Evolutionary conservation across 805 yeast genomes (phyloP), one percentile per base, ranked within the genome.

Genomic region (Sugiyamaella chiloensis): DNA sequence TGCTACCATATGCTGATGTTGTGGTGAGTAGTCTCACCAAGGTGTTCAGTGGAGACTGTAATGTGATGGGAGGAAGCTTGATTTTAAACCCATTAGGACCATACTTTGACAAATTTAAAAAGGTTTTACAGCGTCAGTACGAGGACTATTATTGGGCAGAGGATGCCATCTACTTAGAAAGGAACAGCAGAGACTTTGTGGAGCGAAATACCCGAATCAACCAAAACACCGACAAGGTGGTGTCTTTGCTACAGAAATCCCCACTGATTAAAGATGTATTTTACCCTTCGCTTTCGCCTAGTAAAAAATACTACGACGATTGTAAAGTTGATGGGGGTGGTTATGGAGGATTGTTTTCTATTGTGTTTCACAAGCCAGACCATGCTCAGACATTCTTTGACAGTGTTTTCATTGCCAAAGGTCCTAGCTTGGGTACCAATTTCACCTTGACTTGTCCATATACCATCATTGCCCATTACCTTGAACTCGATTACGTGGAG

Each of bases 21-120:
- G 85, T 87, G 12, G 93, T 83, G 27, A 79, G 91, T 26, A 87
- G 96, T 6, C 72, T 93, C 52, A 90, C 97, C 8, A 93, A 93
- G 64, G 85, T 90, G 14, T 93, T 93, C 63, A 82, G 91, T 30
- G 97, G 98, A 20, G 96, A 88, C 63, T 84, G 96, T 26, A 89
- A 91, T 60, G 97, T 91, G 44, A 86, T 91, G 91, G 96, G 89
- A 0, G 99, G 99, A 2, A 81, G 91, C 9, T 65, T 90, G 52
- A 81, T 88, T 4, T 68, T 93, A 57, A 93, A 91, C 61, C 85
- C 90, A 4, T 59, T 71, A 4, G 75, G 90, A 6, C 67, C 64
- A 35, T 65, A 59, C 52, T 89, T 78, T 68, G 48, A 56, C 2
- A 50, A 45, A 47, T 73, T 87, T 48, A 81, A 81, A 60, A 48